Evolutionary conservation across 208 protist genomes (phyloP).

Genomic region (Trypanosoma vivax): DNA sequence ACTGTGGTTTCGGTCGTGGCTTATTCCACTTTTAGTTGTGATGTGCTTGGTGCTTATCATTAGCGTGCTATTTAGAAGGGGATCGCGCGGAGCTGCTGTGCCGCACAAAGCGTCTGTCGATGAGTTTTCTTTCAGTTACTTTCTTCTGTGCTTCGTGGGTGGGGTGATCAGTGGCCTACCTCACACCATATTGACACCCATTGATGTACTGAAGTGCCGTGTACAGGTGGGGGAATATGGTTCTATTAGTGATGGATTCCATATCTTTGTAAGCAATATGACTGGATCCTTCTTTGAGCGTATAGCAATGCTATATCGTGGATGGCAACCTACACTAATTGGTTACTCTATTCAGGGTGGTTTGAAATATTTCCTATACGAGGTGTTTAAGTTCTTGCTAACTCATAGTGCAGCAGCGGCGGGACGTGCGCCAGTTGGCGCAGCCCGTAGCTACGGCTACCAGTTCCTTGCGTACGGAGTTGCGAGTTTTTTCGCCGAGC

Average conservation of each 20-base stretch:
- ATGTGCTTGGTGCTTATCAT: too few relatives aligned
- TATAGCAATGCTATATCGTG: slow-evolving; percentile 42
- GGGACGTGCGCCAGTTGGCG: neutral
- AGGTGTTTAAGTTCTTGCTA: slow-evolving; percentile 64
- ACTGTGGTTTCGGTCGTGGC: too few relatives aligned
- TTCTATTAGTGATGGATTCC: slow-evolving; percentile 33
- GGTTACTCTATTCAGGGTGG: slow-evolving; percentile 58
- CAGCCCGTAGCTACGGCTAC: slow-evolving; percentile 1
- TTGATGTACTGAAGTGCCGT: slow-evolving; percentile 79
- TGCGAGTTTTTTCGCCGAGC: slow-evolving; percentile 59
- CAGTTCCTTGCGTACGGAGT: slow-evolving; percentile 38
- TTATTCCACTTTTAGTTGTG: too few relatives aligned
- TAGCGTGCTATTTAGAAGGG: too few relatives aligned
- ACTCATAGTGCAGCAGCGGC: too few relatives aligned
- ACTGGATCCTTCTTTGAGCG: slow-evolving; percentile 15
- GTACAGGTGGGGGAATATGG: slow-evolving; percentile 74
- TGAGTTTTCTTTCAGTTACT: slow-evolving; percentile 46
- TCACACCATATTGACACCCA: slow-evolving; percentile 57
- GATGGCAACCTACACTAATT: slow-evolving; percentile 57
- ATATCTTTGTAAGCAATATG: slow-evolving; percentile 28
- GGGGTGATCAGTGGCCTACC: slow-evolving; percentile 47
- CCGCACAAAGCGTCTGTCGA: too few relatives aligned
- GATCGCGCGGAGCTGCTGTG: too few relatives aligned
- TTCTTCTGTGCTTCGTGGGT: slow-evolving; percentile 57
- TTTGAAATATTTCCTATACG: slow-evolving; percentile 76